Evolutionary conservation across 768 basidiomycete species (phyloP).

Genomic region (Tephrocybe sp.): DNA sequence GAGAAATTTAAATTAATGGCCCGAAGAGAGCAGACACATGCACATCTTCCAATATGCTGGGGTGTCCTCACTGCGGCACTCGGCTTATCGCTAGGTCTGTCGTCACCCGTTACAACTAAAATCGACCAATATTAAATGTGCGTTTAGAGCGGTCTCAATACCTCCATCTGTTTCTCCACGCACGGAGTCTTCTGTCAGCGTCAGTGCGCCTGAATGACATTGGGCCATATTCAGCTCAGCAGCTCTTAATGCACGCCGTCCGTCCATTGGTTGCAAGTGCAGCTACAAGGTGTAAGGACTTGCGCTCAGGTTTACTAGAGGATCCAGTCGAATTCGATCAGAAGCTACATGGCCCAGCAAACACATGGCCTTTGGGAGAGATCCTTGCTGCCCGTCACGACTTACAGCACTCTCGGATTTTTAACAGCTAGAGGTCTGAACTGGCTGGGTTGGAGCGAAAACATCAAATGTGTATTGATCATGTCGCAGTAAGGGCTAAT

Average conservation of each 20-base stretch:
- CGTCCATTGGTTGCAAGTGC: conserved; percentile 65
- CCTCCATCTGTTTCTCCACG: conserved; percentile 92
- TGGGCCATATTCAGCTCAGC: conserved; percentile 92
- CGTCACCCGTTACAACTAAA: conserved; percentile 7
- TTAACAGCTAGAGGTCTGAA: conserved; percentile 67
- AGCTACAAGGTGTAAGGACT: conserved; percentile 38
- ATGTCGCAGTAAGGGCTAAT: conserved; percentile 70
- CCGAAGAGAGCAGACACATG: conserved; percentile 62
- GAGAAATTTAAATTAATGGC: conserved; percentile 70
- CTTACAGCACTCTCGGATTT: conserved; percentile 92
- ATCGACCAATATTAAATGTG: not conserved
- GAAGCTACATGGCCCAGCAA: conserved; percentile 63
- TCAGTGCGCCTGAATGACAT: conserved; percentile 89
- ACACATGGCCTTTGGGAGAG: conserved; percentile 96
- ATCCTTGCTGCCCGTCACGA: conserved; percentile 90
- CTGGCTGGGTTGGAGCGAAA: not conserved
- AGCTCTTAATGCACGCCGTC: conserved; percentile 74
- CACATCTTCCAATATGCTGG: conserved; percentile 92
- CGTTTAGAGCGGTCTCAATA: conserved; percentile 75
- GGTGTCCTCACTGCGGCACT: conserved; percentile 81
- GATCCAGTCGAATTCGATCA: conserved; percentile 36
- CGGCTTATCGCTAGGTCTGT: conserved; percentile 65
- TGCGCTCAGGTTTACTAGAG: conserved; percentile 48
- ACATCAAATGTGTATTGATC: conserved; percentile 18
- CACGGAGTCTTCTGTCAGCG: conserved; percentile 86